phyloP scores from a whole-genome alignment of 2,329 filamentous ascomycete genomes.

The Claviceps pusilla region DNA sequence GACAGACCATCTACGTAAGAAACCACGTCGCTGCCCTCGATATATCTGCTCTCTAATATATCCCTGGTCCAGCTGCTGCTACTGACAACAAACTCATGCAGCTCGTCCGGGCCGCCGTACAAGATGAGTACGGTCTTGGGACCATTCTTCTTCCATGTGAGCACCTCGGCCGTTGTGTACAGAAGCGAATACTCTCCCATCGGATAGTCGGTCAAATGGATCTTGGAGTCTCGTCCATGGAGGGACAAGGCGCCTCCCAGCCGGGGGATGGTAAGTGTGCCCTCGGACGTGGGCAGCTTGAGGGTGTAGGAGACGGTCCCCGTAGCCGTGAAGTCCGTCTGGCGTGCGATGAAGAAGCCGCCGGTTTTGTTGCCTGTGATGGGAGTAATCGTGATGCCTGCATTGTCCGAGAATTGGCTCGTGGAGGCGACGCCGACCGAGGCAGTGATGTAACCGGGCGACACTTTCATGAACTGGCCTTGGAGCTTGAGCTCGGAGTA shows the following conservation, averaged over 20 bases:
- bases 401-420: slow-evolving; percentile 36
- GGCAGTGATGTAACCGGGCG: slow-evolving; percentile 52
- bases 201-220: slow-evolving; percentile 52
- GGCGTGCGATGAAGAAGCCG: slow-evolving; percentile 52
- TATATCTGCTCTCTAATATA: slow-evolving; percentile 4
- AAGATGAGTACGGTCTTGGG: slow-evolving; percentile 45
- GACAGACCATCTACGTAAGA: slow-evolving; percentile 8
- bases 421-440: slow-evolving; percentile 34
- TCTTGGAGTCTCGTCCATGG: slow-evolving; percentile 49
- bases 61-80: slow-evolving; percentile 9
- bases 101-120: slow-evolving; percentile 47
- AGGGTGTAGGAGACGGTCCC: slow-evolving; percentile 47
- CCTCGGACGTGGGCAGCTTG: slow-evolving; percentile 43
- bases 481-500: slow-evolving; percentile 67
- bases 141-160: slow-evolving; percentile 51
- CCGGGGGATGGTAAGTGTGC: slow-evolving; percentile 43
- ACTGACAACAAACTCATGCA: slow-evolving; percentile 46
- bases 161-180: slow-evolving; percentile 56
- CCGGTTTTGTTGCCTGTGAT: slow-evolving; percentile 38
- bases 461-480: slow-evolving; percentile 59
- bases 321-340: slow-evolving; percentile 47
- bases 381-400: slow-evolving; percentile 44
- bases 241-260: slow-evolving; percentile 41
- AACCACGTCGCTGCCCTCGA: slow-evolving; percentile 17
- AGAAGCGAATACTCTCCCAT: slow-evolving; percentile 43